Percentiles rank a stretch among this genome's conserved stretches.
phyloP scores from a whole-genome alignment of 805 yeast genomes.

The Saturnispora kantuleensis region DNA sequence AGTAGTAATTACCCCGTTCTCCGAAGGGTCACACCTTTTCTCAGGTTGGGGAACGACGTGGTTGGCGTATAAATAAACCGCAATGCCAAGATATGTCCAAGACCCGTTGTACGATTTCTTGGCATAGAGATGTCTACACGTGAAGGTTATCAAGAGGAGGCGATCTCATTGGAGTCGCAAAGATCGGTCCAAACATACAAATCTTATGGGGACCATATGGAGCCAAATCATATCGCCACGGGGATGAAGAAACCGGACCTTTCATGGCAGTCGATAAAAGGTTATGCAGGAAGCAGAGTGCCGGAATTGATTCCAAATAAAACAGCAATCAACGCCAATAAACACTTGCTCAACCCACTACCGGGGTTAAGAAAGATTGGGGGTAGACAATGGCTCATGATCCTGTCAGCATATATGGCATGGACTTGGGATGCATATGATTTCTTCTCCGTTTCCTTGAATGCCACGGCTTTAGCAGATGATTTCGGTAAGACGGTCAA shows the following conservation, averaged over 20 bases:
- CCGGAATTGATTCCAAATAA: slow-evolving; percentile 41
- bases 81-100: no score
- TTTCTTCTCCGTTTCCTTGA: slow-evolving; percentile 48
- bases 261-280: slow-evolving; percentile 23
- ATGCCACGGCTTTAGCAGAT: slow-evolving; percentile 37
- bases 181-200: slow-evolving; percentile 6
- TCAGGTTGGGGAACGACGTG: background rate
- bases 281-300: slow-evolving; percentile 37
- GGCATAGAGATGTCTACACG: no score
- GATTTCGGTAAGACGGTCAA: slow-evolving; percentile 36
- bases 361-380: slow-evolving; percentile 42
- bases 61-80: no score
- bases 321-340: slow-evolving; percentile 28
- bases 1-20: background rate
- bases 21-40: slow-evolving; percentile 1
- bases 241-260: slow-evolving; percentile 23
- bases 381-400: slow-evolving; percentile 47
- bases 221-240: background rate
- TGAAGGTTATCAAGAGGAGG: background rate
- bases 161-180: slow-evolving; percentile 5
- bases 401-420: slow-evolving; percentile 41
- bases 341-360: slow-evolving; percentile 50
- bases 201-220: background rate
- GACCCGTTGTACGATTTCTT: no score
- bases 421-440: slow-evolving; percentile 66